phyloP scores from a whole-genome alignment of 768 basidiomycete species.

The Boletus patriciae region DNA sequence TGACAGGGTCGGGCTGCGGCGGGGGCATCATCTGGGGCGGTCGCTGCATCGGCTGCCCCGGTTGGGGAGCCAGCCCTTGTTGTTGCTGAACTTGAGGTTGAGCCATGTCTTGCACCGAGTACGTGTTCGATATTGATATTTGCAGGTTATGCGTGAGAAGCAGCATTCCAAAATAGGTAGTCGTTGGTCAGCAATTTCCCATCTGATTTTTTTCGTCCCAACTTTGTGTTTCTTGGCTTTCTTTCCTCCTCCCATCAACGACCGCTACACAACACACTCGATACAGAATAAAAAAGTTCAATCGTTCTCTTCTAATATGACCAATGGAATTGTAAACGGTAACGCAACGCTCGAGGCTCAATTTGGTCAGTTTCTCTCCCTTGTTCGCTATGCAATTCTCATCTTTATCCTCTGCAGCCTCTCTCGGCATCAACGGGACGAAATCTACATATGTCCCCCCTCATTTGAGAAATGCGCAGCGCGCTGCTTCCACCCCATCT shows the following conservation, averaged over 20 bases:
- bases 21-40: constrained; percentile 43
- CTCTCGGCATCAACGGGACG: constrained; percentile 67
- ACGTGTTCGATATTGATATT: background rate
- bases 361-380: constrained; percentile 53
- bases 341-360: constrained; percentile 68
- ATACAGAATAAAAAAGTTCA: constrained; percentile 33
- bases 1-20: constrained; percentile 62
- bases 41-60: constrained; percentile 37
- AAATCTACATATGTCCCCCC: constrained; percentile 88
- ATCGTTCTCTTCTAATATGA: constrained; percentile 62
- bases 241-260: constrained; percentile 31
- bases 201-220: constrained; percentile 26
- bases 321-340: constrained; percentile 89
- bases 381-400: background rate
- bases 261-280: constrained; percentile 27
- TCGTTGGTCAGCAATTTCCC: constrained; percentile 31
- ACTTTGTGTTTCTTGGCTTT: constrained; percentile 16
- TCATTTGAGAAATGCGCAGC: constrained; percentile 82
- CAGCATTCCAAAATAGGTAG: background rate
- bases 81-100: constrained; percentile 65
- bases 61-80: constrained; percentile 35
- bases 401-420: constrained; percentile 44
- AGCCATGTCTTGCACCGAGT: constrained; percentile 44
- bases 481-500: constrained; percentile 64
- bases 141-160: constrained; percentile 12